Evolutionary conservation across 768 basidiomycete species (phyloP), one percentile per base, ranked within the genome.

Genomic region (Podaxis sp.): DNA sequence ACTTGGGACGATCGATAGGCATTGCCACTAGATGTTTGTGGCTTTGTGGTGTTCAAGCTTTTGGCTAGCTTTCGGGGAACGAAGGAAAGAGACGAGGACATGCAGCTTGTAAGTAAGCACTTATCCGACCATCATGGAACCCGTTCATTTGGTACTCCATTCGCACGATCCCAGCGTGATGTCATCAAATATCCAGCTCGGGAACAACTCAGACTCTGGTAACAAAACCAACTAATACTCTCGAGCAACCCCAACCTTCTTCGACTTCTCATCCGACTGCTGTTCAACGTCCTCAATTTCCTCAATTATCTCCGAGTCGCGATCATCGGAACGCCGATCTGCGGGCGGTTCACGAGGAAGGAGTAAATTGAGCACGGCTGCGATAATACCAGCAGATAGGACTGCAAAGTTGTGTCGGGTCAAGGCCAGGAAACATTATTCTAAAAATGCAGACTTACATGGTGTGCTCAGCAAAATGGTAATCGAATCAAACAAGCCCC

Each of bases 401-500:
- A 87, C 87, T 88, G n/a, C 24, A 65, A 5, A 26, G 8, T 30
- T 30, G 40, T 3, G 36, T 57, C 65, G 44, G 11, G 28, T 49
- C 38, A 37, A 15, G 17, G 30, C n/a, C 36, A 24, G 52, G 55
- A 22, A 58, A 2, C 30, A 33, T 33, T 10, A 0, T 33, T 1
- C 30, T 8, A 7, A 30, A 30, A 60, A 64, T 12, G 53, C 22
- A 46, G 51, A 71, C 88, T 79, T 72, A 91, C 91, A 94, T 40
- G 91, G 93, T 1, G 91, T 93, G 64, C 85, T 87, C 60, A 94
- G 73, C 40, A 94, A 76, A 68, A 95, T 94, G 36, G 88, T 88
- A 64, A 94, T 91, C 4, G 89, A 89, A 69, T 87, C 79, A 64
- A 95, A 84, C 52, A 94, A 76, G 0, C 91, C 90, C 64, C 82